phyloP scores from a whole-genome alignment of 192 early-diverging fungal species.

The Coemansia sp. region DNA sequence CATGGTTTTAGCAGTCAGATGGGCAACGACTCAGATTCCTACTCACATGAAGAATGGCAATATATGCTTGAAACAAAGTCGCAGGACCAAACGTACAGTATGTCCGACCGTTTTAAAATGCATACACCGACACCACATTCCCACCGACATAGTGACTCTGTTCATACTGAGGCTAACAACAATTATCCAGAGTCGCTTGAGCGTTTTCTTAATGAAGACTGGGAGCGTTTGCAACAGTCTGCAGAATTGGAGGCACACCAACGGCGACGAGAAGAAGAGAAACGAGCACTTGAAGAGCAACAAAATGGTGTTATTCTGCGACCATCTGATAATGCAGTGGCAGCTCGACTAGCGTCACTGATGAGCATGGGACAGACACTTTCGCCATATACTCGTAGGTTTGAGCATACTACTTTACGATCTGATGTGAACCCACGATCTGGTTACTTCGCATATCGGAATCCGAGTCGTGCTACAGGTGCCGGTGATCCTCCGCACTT shows the following conservation, averaged over 20 bases:
- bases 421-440: slow-evolving; percentile 50
- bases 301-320: slow-evolving; percentile 59
- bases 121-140: slow-evolving; percentile 1
- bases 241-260: slow-evolving; percentile 26
- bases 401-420: slow-evolving; percentile 80
- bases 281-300: slow-evolving; percentile 21
- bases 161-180: slow-evolving; percentile 33
- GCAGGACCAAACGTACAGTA: neutral
- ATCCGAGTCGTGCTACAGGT: neutral
- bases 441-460: slow-evolving; percentile 12
- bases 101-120: neutral
- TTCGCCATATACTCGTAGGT: slow-evolving; percentile 74
- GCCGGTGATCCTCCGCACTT: neutral
- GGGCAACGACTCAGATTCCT: neutral
- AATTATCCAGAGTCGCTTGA: slow-evolving; percentile 34
- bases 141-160: slow-evolving; percentile 37
- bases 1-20: neutral
- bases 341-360: slow-evolving; percentile 83
- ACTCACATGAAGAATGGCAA: neutral
- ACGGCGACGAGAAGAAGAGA: slow-evolving; percentile 13
- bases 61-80: neutral
- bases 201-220: slow-evolving; percentile 46
- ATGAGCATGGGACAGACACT: slow-evolving; percentile 85
- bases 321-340: slow-evolving; percentile 75
- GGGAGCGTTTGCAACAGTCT: slow-evolving; percentile 46